Conservation (phyloP, 2,329 filamentous ascomycete species). For the Didymosphaeria variabile region DNA sequence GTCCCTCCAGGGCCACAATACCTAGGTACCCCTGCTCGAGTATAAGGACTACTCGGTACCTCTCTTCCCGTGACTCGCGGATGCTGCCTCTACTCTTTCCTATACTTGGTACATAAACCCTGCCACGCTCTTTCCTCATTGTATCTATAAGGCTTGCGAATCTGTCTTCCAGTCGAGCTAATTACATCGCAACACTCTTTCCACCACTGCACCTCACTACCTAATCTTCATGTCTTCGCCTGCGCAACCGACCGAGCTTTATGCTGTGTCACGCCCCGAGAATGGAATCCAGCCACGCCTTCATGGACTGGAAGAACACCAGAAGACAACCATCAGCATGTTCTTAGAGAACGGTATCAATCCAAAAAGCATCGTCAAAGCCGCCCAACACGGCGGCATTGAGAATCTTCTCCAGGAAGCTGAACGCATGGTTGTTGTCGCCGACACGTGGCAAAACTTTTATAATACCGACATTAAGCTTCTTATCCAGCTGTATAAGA, state of each 20-base stretch:
- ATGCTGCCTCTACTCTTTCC: no score
- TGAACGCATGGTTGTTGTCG: background rate
- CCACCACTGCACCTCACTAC: no score
- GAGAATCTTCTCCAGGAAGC: background rate
- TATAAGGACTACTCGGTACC: no score
- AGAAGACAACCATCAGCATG: slow-evolving; percentile 9
- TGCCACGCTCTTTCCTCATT: background rate
- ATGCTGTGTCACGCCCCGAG: no score
- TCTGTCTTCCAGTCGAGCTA: no score
- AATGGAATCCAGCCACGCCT: background rate
- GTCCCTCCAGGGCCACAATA: no score
- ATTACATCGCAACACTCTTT: background rate
- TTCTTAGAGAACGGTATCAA: background rate
- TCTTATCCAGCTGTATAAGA: background rate
- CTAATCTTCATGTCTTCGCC: background rate
- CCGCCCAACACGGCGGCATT: background rate
- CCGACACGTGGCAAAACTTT: background rate
- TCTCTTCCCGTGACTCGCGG: no score
- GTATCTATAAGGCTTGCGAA: no score
- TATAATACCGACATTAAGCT: background rate
- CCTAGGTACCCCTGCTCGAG: no score
- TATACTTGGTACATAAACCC: background rate
- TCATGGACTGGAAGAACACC: background rate
- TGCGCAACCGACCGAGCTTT: background rate
- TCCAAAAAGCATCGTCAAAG: slow-evolving; percentile 3